phyloP scores from a whole-genome alignment of 495 filamentous ascomycete species.

The Clohesyomyces aquaticus region DNA sequence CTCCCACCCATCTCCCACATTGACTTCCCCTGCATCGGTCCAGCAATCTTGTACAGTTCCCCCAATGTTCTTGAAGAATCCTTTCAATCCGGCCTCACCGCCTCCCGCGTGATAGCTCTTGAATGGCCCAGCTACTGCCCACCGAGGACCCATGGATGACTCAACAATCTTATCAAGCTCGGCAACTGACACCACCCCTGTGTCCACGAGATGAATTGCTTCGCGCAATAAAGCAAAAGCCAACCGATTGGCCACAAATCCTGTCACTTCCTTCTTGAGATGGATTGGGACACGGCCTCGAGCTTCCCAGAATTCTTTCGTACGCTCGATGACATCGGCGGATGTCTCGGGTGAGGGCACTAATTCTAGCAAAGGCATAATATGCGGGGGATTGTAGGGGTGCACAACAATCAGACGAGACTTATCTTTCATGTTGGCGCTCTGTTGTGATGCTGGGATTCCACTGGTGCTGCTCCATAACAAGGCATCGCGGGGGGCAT shows the following conservation, averaged over 20 bases:
- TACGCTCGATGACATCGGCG: constrained; percentile 49
- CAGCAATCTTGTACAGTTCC: constrained; percentile 60
- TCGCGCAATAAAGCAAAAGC: constrained; percentile 49
- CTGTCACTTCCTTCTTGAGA: constrained; percentile 55
- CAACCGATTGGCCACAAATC: constrained; percentile 48
- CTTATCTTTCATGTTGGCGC: constrained; percentile 47
- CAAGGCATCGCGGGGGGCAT: constrained; percentile 49
- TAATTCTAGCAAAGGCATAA: constrained; percentile 66
- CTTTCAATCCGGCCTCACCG: constrained; percentile 57
- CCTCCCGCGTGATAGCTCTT: constrained; percentile 65
- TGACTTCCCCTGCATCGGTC: constrained; percentile 54
- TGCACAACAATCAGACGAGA: constrained; percentile 60
- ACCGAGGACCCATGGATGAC: constrained; percentile 59
- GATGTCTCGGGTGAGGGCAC: constrained; percentile 55
- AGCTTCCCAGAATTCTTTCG: constrained; percentile 54
- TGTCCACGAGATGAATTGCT: constrained; percentile 42
- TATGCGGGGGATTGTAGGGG: constrained; percentile 66
- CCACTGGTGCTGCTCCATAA: constrained; percentile 64
- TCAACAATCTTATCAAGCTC: constrained; percentile 50
- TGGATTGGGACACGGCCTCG: constrained; percentile 57
- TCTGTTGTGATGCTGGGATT: constrained; percentile 58
- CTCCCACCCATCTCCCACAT: constrained; percentile 50
- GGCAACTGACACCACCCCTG: constrained; percentile 41
- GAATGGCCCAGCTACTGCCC: constrained; percentile 63
- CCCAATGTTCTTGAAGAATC: constrained; percentile 61